Evolutionary conservation across 2,329 filamentous ascomycete species (phyloP), one percentile per base, ranked within the genome.

Genomic region (Rutstroemia sp.): DNA sequence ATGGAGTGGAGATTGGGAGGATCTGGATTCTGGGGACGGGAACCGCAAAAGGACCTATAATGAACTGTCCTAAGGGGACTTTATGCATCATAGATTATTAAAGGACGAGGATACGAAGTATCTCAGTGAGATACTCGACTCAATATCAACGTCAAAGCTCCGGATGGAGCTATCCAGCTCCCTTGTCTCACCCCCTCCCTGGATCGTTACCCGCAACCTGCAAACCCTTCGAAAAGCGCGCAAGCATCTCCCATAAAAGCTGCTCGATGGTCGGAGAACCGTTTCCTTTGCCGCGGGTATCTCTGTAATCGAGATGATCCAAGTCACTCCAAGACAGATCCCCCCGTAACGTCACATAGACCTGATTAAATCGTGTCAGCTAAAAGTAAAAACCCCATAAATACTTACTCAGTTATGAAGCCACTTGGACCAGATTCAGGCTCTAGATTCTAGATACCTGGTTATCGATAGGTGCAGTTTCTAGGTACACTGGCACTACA

Each of bases 401-500:
- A 50, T 49, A n/a, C 37, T 49, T 38, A 42, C 17, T 51, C 48
- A 25, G n/a, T 25, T 8, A 41, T 12, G 17, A 30, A 55, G 17
- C 27, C 23, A 55, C 52, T 50, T 50, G 52, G 45, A 48, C 39
- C 34, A 50, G 47, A 46, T 42, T 47, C 34, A 55, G 53, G 53
- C 52, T 50, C 19, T 54, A 30, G n/a, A n/a, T 21, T 21, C 45
- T 30, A 37, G 42, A 37, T 48, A 19, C 27, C 21, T 25, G 6
- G 39, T 38, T 55, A 37, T 44, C 9, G 53, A 50, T 37, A 55
- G 42, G 39, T 27, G 14, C 16, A 27, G 27, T 5, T 30, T n/a
- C 19, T 3, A 34, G 16, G 25, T 27, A 27, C 25, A 27, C 19
- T 19, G 19, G 19, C 19, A 19, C 25, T 27, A 27, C 25, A 23